A percentile compares a stretch with the other conserved stretches of the same genome.
phyloP scores from a whole-genome alignment of 139 green algal species.

The Chlorella sp. region DNA sequence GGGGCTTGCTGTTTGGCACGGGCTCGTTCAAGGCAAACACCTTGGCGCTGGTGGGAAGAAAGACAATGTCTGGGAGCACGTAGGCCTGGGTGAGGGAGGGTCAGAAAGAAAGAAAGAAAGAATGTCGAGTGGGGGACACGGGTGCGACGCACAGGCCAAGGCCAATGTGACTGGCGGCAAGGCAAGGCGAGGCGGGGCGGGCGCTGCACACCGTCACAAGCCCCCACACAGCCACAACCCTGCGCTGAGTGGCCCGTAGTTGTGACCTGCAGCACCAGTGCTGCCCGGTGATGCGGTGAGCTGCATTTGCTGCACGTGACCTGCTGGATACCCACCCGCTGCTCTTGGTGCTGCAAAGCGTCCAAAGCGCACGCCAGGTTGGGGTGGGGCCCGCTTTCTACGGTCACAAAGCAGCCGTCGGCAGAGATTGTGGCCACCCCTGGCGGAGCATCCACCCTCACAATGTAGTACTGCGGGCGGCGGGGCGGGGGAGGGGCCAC shows the following conservation, averaged over 20 bases:
- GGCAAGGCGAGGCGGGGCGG: no score
- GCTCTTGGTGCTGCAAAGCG: constrained; percentile 12
- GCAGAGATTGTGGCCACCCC: constrained; percentile 13
- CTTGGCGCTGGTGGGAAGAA: constrained; percentile 15
- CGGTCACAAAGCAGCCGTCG: constrained; percentile 44
- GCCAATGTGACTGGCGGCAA: no score
- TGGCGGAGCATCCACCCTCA: constrained; percentile 43
- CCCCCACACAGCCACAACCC: background rate
- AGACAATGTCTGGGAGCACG: constrained; percentile 48
- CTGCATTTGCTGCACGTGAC: background rate
- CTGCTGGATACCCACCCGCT: background rate
- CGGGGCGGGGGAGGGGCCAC: no score
- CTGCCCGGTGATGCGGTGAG: background rate
- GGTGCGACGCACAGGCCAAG: no score
- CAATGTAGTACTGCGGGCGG: constrained; percentile 38
- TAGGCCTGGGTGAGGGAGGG: constrained; percentile 16
- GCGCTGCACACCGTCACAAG: background rate
- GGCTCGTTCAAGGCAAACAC: constrained; percentile 33
- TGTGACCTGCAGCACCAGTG: background rate
- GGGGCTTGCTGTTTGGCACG: constrained; percentile 34
- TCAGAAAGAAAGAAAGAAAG: background rate
- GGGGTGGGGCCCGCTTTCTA: constrained; percentile 42
- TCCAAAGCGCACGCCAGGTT: constrained; percentile 9
- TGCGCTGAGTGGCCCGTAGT: background rate
- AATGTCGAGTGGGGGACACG: no score